Evolutionary conservation across 164 flowering plant genomes (phyloP).

Genomic region (Annona squamosa): DNA sequence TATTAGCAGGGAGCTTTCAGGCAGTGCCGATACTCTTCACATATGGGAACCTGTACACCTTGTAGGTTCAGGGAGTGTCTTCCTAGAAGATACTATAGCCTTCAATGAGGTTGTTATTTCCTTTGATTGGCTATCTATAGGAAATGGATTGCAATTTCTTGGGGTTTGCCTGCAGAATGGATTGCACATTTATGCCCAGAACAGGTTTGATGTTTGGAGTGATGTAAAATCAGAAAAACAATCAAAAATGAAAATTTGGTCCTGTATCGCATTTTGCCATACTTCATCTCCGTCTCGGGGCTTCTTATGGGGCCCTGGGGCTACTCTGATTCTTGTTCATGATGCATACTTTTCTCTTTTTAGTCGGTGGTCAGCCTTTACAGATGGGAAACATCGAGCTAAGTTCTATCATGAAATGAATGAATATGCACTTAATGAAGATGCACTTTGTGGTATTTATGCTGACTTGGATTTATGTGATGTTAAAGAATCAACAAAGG

Average conservation of each 20-base stretch:
- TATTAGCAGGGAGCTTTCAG: constrained; percentile 21
- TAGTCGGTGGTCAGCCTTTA: constrained; percentile 44
- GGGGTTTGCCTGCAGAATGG: constrained; percentile 69
- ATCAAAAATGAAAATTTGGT: constrained; percentile 43
- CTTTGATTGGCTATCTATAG: constrained; percentile 57
- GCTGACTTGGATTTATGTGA: constrained; percentile 21
- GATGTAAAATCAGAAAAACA: constrained; percentile 24
- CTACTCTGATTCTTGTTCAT: constrained; percentile 50
- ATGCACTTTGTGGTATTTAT: constrained; percentile 21
- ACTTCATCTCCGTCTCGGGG: constrained; percentile 34
- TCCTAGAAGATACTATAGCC: constrained; percentile 55
- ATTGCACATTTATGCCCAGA: constrained; percentile 50
- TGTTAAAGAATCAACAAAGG: constrained; percentile 15
- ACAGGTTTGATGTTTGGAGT: constrained; percentile 30
- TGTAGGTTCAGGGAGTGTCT: constrained; percentile 39
- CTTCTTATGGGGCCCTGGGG: constrained; percentile 74
- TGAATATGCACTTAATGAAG: constrained; percentile 11
- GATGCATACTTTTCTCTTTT: constrained; percentile 45
- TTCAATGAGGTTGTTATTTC: constrained; percentile 44
- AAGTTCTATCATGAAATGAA: constrained; percentile 10
- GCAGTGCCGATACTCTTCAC: constrained; percentile 26
- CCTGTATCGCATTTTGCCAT: constrained; percentile 49
- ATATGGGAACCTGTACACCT: constrained; percentile 65
- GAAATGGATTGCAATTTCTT: constrained; percentile 63
- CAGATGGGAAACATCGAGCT: constrained; percentile 17